Evolutionary conservation across 2,329 filamentous ascomycete genomes (phyloP), one percentile per base, ranked within the genome.

Genomic region (Aureobasidium uvarum): DNA sequence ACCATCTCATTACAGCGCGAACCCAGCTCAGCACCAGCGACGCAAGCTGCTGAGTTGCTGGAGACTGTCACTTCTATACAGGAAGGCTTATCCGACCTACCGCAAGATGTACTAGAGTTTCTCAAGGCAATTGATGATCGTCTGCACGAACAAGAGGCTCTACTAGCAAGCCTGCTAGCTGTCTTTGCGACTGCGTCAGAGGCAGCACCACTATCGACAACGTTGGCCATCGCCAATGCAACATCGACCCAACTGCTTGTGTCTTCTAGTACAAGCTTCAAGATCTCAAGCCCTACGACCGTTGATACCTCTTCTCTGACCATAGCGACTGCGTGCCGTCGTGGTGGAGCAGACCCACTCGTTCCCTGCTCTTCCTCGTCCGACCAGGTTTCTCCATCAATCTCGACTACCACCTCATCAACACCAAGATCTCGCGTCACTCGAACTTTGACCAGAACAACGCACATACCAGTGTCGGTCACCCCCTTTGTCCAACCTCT

Each of bases 81-180:
- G 28, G 20, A 65, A 60, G 54, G 45, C 23, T 45, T 65, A 2
- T 46, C 28, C 3, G 33, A 60, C 41, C 38, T 65, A 16, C 55
- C 64, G 3, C 43, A 59, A 52, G 45, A 60, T 39, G 41, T 65
- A 8, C 20, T 59, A 5, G 54, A 51, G 8, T 65, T 58, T 14
- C 41, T 65, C 11, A 13, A 50, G 23, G 38, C 38, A 31, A 38
- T 65, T 11, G 55, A 65, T n/a, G 52, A 60, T 16, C 52, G 54
- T 2, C 25, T 65, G 20, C 52, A 65, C 16, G 41, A 43, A 46
- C 41, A 58, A 33, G 54, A 65, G 16, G 46, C 43, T 33, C 5
- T 65, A 25, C 18, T 60, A 43, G 43, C 54, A n/a, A 65, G 64
- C 39, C 36, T 65, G 38, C 38, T 65, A 7, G 52, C 54, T 36